phyloP scores from a whole-genome alignment of 306 rosid genomes.

The Fragaria ananassa region DNA sequence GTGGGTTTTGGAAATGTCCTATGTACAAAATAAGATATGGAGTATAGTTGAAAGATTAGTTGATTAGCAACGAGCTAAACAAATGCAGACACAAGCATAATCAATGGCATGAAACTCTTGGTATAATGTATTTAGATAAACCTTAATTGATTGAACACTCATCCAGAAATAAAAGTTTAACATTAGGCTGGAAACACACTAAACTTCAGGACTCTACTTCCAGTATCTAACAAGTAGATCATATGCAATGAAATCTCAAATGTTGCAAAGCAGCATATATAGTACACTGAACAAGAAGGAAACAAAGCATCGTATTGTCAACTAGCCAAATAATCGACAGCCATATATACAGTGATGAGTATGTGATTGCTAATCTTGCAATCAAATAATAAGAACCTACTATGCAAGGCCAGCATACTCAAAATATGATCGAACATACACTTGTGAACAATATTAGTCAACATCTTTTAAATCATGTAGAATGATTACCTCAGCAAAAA shows the following conservation, averaged over 20 bases:
- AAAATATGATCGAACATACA: background rate
- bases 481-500: slow-evolving; percentile 39
- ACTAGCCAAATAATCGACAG: background rate
- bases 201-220: background rate
- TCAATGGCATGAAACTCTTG: background rate
- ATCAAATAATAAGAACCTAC: background rate
- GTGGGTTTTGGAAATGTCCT: background rate
- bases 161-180: background rate
- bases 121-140: background rate
- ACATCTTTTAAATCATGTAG: slow-evolving; percentile 14
- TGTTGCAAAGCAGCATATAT: background rate
- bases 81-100: background rate
- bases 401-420: background rate
- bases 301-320: background rate
- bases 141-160: background rate
- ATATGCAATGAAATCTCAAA: background rate
- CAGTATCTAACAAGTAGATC: background rate
- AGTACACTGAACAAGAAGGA: background rate
- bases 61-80: background rate
- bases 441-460: background rate
- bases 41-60: slow-evolving; percentile 1
- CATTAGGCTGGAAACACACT: background rate
- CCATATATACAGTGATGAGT: background rate
- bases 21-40: background rate
- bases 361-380: background rate